A percentile compares a stretch with the other conserved stretches of the same genome.
phyloP scores from a whole-genome alignment of 192 early-diverging fungal species.

The Umbelopsis ramanniana region DNA sequence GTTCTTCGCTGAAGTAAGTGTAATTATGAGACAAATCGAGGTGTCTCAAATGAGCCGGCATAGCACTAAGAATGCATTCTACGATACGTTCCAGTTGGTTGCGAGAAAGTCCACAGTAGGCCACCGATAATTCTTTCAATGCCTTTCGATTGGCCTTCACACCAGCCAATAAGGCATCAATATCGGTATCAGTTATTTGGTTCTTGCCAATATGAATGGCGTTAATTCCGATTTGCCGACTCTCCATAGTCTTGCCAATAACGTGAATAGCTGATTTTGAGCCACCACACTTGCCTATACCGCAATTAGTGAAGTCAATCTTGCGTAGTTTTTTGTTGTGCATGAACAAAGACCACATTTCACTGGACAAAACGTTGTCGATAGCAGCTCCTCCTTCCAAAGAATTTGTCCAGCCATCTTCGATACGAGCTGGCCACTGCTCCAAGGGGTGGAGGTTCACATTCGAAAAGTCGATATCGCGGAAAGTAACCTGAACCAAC shows the following conservation, averaged over 20 bases:
- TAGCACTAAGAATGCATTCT: neutral
- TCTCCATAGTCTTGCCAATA: constrained; percentile 27
- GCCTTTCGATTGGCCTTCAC: constrained; percentile 24
- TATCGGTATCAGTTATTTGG: neutral
- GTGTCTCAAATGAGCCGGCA: constrained; percentile 10
- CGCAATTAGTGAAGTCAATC: constrained; percentile 31
- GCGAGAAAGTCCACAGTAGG: constrained; percentile 8
- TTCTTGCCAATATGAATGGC: constrained; percentile 22
- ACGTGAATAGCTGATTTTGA: constrained; percentile 17
- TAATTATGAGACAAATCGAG: constrained; percentile 15
- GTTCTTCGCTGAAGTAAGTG: neutral
- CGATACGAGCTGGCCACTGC: constrained; percentile 15
- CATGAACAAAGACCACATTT: constrained; percentile 23
- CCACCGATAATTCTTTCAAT: constrained; percentile 22
- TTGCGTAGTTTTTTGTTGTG: constrained; percentile 32
- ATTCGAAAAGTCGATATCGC: constrained; percentile 26
- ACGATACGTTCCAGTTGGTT: constrained; percentile 11
- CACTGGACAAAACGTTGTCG: constrained; percentile 24
- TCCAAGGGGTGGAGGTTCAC: constrained; percentile 23
- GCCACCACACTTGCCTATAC: constrained; percentile 17
- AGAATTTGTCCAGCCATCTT: constrained; percentile 27
- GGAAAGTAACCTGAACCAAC: constrained; percentile 18
- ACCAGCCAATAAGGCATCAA: constrained; percentile 16
- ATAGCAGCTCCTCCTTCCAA: constrained; percentile 1
- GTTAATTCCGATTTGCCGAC: constrained; percentile 25